phyloP scores from a whole-genome alignment of 805 yeast species.

The Naumovozyma dairenensis region DNA sequence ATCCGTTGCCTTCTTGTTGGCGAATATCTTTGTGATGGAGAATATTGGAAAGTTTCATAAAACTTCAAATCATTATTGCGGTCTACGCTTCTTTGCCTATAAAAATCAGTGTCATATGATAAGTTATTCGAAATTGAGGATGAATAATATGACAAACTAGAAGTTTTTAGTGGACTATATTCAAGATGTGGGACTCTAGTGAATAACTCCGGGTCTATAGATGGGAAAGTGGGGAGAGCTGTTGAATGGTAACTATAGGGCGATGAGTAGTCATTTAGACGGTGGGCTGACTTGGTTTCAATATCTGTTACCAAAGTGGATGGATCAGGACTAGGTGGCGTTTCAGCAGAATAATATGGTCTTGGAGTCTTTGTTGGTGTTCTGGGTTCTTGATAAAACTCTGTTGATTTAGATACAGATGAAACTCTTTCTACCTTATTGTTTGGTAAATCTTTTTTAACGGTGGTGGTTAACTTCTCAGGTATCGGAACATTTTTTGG shows the following conservation, averaged over 20 bases:
- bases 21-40: slow-evolving; percentile 22
- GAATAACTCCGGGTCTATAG: slow-evolving; percentile 4
- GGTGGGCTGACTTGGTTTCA: neutral
- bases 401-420: neutral
- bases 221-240: slow-evolving; percentile 7
- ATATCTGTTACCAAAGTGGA: neutral
- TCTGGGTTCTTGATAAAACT: neutral
- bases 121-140: slow-evolving; percentile 24
- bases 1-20: slow-evolving; percentile 23
- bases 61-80: slow-evolving; percentile 18
- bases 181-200: slow-evolving; percentile 13
- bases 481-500: neutral
- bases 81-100: slow-evolving; percentile 22
- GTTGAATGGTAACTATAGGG: neutral
- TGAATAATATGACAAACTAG: slow-evolving; percentile 26
- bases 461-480: too few relatives aligned
- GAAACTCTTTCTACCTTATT: neutral
- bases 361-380: neutral
- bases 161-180: slow-evolving; percentile 20
- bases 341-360: neutral
- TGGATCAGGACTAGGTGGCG: neutral
- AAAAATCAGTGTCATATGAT: slow-evolving; percentile 22
- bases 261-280: neutral
- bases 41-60: slow-evolving; percentile 17
- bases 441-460: neutral